phyloP scores from a whole-genome alignment of 345 rosid species.

The Psidium friedrichsthalianum region DNA sequence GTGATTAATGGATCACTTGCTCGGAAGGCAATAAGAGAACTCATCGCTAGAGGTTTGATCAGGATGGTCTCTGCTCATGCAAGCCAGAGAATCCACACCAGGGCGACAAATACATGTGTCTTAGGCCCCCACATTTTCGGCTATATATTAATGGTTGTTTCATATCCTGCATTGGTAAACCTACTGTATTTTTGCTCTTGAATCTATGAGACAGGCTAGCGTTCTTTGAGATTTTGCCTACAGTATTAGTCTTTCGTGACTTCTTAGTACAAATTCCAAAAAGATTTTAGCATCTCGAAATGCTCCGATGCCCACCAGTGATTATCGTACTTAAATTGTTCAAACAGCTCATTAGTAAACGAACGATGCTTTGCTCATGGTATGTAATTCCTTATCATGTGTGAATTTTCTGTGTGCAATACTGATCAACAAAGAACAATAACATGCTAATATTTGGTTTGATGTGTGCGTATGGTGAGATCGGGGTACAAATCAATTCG shows the following conservation, averaged over 20 bases:
- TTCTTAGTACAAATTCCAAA: neutral
- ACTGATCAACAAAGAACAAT: too few relatives aligned
- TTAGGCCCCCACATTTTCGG: neutral
- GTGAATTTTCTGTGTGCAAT: too few relatives aligned
- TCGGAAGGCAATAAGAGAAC: slow-evolving; percentile 55
- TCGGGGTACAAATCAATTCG: too few relatives aligned
- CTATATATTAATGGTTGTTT: neutral
- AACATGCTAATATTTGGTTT: too few relatives aligned
- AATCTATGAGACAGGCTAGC: neutral
- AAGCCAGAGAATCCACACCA: slow-evolving; percentile 80
- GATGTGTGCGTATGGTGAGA: too few relatives aligned
- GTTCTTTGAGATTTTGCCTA: neutral
- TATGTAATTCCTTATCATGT: neutral
- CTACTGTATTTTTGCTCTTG: neutral
- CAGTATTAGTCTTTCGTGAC: neutral
- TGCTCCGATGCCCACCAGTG: neutral
- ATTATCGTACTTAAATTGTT: neutral
- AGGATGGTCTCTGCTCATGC: slow-evolving; percentile 70
- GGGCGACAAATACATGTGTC: slow-evolving; percentile 51
- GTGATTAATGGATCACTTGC: slow-evolving; percentile 76
- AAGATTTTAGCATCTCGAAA: neutral
- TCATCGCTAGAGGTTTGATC: slow-evolving; percentile 72
- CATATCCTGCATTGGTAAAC: neutral
- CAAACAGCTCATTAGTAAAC: neutral
- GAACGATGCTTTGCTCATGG: neutral